Conservation (phyloP, 169 alveolate species). For the Theileria parva region DNA sequence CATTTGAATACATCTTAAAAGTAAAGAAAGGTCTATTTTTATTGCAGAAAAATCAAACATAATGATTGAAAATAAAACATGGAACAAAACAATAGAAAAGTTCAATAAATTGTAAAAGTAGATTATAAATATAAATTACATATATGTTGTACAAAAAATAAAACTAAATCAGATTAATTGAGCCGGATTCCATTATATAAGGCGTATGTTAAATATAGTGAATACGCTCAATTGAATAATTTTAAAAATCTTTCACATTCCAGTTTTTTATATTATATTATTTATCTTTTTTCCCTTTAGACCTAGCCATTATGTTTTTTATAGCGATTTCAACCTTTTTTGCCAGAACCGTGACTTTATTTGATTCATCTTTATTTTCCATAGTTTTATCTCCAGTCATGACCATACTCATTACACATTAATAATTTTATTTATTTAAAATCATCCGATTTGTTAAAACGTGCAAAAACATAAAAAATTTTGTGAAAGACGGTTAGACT, state of each 20-base stretch:
- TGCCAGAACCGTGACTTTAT: background rate
- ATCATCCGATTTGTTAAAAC: background rate
- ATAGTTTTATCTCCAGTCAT: background rate
- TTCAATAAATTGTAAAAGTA: background rate
- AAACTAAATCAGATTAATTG: background rate
- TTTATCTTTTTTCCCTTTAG: background rate
- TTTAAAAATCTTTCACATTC: background rate
- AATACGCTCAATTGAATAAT: background rate
- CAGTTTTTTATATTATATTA: background rate
- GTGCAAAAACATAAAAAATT: background rate
- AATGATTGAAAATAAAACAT: background rate
- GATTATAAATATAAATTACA: background rate
- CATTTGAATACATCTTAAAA: constrained; percentile 47
- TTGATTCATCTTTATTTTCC: constrained; percentile 1
- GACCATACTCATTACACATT: background rate
- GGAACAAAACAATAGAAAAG: background rate
- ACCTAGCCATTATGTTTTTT: background rate
- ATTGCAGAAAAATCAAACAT: background rate
- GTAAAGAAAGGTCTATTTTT: background rate
- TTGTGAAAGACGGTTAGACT: background rate
- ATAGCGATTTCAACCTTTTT: background rate
- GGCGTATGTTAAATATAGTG: background rate
- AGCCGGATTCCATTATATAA: constrained; percentile 1
- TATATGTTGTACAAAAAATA: background rate
- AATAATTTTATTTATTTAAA: background rate